These are phyloP conservation scores for Przewalskia tangutica DNA, from an alignment of 257 asterid species.

Conservation along the genomic window DNA sequence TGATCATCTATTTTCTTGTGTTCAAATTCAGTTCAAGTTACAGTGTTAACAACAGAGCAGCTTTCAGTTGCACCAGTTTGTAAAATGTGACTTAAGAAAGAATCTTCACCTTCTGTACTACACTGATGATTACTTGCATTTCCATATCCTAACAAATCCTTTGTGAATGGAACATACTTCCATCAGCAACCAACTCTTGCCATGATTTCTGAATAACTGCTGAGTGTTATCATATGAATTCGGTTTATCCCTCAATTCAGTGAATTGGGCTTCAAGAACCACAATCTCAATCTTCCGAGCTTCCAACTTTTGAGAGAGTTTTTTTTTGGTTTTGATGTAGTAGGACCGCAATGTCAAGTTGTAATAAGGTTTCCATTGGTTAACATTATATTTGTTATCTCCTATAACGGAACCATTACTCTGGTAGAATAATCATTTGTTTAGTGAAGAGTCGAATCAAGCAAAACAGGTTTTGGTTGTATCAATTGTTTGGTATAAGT, in stretches of 20 bases:
- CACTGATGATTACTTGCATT: constrained; percentile 29
- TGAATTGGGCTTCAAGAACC: constrained; percentile 43
- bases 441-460: background rate
- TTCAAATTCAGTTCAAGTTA: constrained; percentile 24
- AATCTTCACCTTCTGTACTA: constrained; percentile 41
- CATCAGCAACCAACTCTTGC: constrained; percentile 66
- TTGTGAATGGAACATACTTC: constrained; percentile 40
- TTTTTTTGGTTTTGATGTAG: constrained; percentile 91
- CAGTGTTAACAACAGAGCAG: constrained; percentile 35
- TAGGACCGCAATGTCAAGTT: constrained; percentile 88
- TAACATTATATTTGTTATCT: background rate
- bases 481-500: no score
- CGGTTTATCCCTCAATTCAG: constrained; percentile 52
- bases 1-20: constrained; percentile 29
- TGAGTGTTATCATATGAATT: constrained; percentile 39
- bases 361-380: background rate
- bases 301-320: constrained; percentile 82
- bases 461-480: background rate
- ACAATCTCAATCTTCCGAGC: constrained; percentile 68
- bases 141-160: constrained; percentile 33
- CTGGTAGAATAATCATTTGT: background rate
- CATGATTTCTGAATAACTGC: constrained; percentile 49
- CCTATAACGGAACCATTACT: background rate
- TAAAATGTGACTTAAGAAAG: constrained; percentile 52
- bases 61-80: constrained; percentile 75